These are phyloP conservation scores for Deuterostichococcus epilithicus DNA, from an alignment of 139 green algal species.

Conservation along the genomic window DNA sequence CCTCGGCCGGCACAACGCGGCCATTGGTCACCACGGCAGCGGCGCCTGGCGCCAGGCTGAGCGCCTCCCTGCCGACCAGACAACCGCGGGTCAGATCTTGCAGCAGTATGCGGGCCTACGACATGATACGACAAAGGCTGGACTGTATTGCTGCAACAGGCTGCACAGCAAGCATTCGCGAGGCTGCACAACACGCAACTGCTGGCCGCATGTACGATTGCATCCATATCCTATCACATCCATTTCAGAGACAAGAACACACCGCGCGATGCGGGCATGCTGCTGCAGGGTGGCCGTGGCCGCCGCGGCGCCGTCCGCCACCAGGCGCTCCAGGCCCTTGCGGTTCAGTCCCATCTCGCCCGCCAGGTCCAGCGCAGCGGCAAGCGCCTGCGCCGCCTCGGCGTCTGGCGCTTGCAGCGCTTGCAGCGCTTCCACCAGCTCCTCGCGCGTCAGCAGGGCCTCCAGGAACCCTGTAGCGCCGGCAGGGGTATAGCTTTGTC, in stretches of 20 bases:
- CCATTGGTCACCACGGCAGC: constrained; percentile 69
- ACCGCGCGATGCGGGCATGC: background rate
- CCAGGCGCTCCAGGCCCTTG: background rate
- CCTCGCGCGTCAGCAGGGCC: constrained; percentile 20
- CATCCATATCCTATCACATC: too few species aligned
- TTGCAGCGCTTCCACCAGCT: constrained; percentile 9
- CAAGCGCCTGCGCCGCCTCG: background rate
- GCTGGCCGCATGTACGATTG: too few species aligned
- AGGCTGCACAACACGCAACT: too few species aligned
- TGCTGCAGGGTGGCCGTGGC: background rate
- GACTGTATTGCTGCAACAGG: too few species aligned
- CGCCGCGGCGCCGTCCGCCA: background rate
- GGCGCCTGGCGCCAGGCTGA: constrained; percentile 40
- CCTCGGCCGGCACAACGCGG: constrained; percentile 26
- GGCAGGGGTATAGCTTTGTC: too few species aligned
- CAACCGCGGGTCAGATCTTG: too few species aligned
- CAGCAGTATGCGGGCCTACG: too few species aligned
- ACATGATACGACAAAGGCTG: too few species aligned
- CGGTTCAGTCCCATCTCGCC: constrained; percentile 27
- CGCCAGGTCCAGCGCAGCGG: constrained; percentile 20
- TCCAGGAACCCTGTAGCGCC: constrained; percentile 15
- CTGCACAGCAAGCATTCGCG: too few species aligned
- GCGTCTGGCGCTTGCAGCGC: constrained; percentile 1
- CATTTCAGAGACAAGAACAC: background rate
- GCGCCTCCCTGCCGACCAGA: constrained; percentile 4